These are phyloP conservation scores for Cutaneotrichosporon daszewskae DNA, from an alignment of 1,284 basidiomycete species.

Conservation along the genomic window DNA sequence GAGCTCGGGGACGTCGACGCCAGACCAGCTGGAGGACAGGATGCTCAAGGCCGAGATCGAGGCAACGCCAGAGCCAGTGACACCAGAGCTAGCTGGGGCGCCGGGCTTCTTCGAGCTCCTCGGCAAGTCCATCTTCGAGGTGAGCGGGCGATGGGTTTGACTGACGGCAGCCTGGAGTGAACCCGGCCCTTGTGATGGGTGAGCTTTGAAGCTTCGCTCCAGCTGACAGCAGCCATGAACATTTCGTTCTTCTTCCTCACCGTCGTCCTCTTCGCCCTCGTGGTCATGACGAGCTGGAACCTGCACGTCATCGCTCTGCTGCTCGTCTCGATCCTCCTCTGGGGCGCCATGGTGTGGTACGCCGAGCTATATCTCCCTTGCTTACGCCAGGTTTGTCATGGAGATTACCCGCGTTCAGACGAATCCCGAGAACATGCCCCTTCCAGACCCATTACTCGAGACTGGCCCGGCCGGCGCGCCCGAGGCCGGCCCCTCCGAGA, in stretches of 20 bases:
- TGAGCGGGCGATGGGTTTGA: conserved; percentile 15
- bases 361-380: not conserved
- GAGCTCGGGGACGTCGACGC: conserved; percentile 15
- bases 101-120: conserved; percentile 35
- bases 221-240: conserved; percentile 40
- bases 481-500: conserved; percentile 5
- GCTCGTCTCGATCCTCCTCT: conserved; percentile 29
- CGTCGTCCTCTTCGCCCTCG: conserved; percentile 38
- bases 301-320: conserved; percentile 39
- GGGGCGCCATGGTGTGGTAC: conserved; percentile 44
- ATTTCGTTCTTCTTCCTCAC: conserved; percentile 44
- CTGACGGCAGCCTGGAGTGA: conserved; percentile 37
- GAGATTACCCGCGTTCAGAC: conserved; percentile 37
- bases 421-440: conserved; percentile 40
- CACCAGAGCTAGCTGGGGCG: no score
- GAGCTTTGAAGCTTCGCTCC: not conserved
- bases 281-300: conserved; percentile 40
- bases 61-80: not conserved
- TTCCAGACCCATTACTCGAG: conserved; percentile 6
- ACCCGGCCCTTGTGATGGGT: conserved; percentile 40
- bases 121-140: conserved; percentile 42
- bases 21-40: conserved; percentile 1
- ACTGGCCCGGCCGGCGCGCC: conserved; percentile 1
- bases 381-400: conserved; percentile 38
- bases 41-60: not conserved